phyloP scores from a whole-genome alignment of 2,329 filamentous ascomycete genomes.

The Nothopassalora personata region DNA sequence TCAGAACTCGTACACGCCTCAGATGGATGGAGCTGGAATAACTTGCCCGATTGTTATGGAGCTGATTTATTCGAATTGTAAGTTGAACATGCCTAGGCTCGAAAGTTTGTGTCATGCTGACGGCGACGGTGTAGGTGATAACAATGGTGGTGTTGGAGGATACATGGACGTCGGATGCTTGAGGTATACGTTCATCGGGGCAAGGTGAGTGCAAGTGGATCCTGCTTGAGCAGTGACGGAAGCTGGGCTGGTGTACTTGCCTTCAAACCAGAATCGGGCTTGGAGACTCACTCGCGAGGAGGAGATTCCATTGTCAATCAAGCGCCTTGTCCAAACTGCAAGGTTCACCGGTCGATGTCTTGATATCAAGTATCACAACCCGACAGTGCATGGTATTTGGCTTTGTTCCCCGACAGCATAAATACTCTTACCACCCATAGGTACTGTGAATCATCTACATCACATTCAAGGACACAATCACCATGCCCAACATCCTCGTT shows the following conservation, averaged over 20 bases:
- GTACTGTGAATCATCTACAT: neutral
- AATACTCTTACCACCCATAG: neutral
- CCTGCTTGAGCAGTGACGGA: too few relatives aligned
- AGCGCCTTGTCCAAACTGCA: too few relatives aligned
- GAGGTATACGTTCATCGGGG: constrained; percentile 1
- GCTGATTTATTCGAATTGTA: neutral
- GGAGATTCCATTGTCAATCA: too few relatives aligned
- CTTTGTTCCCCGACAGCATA: neutral
- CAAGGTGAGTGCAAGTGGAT: neutral
- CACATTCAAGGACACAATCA: neutral
- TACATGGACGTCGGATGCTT: constrained; percentile 4
- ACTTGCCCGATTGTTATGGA: neutral
- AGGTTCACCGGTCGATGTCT: too few relatives aligned
- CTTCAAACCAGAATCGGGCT: too few relatives aligned
- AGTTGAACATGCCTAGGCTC: too few relatives aligned
- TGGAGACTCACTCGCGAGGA: too few relatives aligned
- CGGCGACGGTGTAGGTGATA: neutral
- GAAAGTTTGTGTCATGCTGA: too few relatives aligned
- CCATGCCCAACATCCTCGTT: neutral
- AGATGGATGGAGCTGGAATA: neutral
- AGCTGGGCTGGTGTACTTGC: too few relatives aligned
- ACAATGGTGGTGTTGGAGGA: constrained; percentile 5
- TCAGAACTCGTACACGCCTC: neutral
- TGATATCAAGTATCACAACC: neutral
- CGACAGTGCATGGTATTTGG: too few relatives aligned